Percentiles rank a stretch among this genome's conserved stretches.
These are phyloP conservation scores for Neoascochyta sp. DNA, from an alignment of 2,329 filamentous ascomycete species.

Conservation along the genomic window DNA sequence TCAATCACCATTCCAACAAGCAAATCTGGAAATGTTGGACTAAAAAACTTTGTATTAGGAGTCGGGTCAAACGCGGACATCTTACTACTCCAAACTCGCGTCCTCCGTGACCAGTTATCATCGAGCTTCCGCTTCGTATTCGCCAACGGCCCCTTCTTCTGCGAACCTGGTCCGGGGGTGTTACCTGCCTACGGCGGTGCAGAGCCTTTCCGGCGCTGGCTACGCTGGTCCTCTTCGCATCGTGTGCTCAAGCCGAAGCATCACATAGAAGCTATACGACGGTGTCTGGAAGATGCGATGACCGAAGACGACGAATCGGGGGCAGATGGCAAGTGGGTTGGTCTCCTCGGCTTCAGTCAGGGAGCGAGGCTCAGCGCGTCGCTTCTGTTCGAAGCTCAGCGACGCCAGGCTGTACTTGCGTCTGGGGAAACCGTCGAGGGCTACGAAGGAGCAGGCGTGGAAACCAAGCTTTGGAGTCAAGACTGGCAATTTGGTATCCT, in stretches of 20 bases:
- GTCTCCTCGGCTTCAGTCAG: neutral
- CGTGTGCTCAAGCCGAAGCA: slow-evolving; percentile 45
- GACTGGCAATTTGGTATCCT: neutral
- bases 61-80: neutral
- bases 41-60: neutral
- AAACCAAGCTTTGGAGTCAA: neutral
- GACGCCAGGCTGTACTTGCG: neutral
- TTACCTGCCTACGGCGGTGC: slow-evolving; percentile 51
- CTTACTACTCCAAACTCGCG: neutral
- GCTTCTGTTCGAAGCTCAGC: neutral
- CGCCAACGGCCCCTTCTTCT: slow-evolving; percentile 1
- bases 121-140: neutral
- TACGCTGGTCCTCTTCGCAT: slow-evolving; percentile 59
- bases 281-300: slow-evolving; percentile 1
- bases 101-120: neutral
- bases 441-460: neutral
- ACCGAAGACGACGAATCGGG: neutral
- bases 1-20: neutral
- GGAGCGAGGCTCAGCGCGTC: neutral
- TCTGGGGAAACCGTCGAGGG: neutral
- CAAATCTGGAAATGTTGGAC: no score
- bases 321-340: neutral
- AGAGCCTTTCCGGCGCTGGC: slow-evolving; percentile 59
- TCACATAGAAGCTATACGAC: neutral
- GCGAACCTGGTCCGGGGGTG: neutral